A percentile compares a stretch with the other conserved stretches of the same genome.
Evolutionary conservation across 1,284 basidiomycete species (phyloP).

Genomic region (Moesziomyces parantarcticus): DNA sequence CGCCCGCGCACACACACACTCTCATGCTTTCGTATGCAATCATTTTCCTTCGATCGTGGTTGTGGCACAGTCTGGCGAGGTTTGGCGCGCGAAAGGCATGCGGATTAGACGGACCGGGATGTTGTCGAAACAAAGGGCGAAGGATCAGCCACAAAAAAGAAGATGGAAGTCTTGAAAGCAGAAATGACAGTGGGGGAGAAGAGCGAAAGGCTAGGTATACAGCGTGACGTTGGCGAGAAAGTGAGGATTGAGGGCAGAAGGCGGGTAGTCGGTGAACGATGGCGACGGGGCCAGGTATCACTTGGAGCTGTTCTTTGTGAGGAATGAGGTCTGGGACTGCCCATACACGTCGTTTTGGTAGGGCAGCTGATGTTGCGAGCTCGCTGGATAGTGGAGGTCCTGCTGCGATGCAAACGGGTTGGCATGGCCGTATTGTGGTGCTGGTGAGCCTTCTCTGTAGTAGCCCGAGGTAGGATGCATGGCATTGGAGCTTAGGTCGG

Average conservation of each 20-base stretch:
- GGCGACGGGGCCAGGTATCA: not conserved
- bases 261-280: too few species aligned
- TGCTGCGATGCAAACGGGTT: conserved; percentile 20
- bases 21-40: too few species aligned
- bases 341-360: conserved; percentile 3
- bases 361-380: not conserved
- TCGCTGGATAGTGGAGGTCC: conserved; percentile 1
- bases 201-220: not conserved
- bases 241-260: too few species aligned
- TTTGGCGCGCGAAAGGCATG: too few species aligned
- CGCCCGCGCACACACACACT: too few species aligned
- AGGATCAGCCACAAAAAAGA: too few species aligned
- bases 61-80: not conserved
- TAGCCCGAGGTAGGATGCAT: not conserved
- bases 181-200: too few species aligned
- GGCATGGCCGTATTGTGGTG: not conserved
- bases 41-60: not conserved
- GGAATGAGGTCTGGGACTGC: conserved; percentile 12
- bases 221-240: too few species aligned
- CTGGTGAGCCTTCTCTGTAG: too few species aligned
- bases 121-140: too few species aligned
- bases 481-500: not conserved
- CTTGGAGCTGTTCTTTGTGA: conserved; percentile 5
- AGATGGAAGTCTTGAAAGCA: too few species aligned
- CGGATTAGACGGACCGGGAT: too few species aligned